phyloP scores from a whole-genome alignment of 169 alveolate genomes.

The Prorocentrum cordatum region DNA sequence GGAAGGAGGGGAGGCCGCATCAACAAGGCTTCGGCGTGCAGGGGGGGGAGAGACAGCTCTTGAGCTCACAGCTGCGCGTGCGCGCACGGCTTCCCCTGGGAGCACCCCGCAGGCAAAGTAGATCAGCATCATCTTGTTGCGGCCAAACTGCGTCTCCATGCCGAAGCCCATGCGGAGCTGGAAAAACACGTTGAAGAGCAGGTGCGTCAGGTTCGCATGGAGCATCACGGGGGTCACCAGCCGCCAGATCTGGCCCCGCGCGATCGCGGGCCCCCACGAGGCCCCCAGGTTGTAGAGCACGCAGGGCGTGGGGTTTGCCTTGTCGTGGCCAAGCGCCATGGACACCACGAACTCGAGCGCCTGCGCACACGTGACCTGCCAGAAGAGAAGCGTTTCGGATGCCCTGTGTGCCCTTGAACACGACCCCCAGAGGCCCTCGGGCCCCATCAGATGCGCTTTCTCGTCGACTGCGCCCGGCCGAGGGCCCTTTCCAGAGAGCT shows the following conservation, averaged over 20 bases:
- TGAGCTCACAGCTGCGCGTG: too few relatives aligned
- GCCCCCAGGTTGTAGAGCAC: slow-evolving; percentile 50
- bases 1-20: too few relatives aligned
- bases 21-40: too few relatives aligned
- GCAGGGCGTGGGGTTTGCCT: slow-evolving; percentile 59
- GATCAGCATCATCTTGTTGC: slow-evolving; percentile 61
- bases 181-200: slow-evolving; percentile 55
- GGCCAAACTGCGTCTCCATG: slow-evolving; percentile 61
- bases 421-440: too few relatives aligned
- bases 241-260: slow-evolving; percentile 66
- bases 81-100: too few relatives aligned
- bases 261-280: slow-evolving; percentile 44
- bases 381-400: too few relatives aligned
- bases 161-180: slow-evolving; percentile 70
- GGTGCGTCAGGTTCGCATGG: slow-evolving; percentile 58
- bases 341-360: slow-evolving; percentile 25
- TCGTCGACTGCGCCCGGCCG: too few relatives aligned
- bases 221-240: slow-evolving; percentile 57
- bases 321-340: slow-evolving; percentile 52
- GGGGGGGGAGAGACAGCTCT: too few relatives aligned
- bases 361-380: background rate
- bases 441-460: too few relatives aligned
- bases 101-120: too few relatives aligned
- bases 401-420: too few relatives aligned
- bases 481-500: too few relatives aligned